Conservation (phyloP, 805 yeast genomes). For the Pichia eremophila region DNA sequence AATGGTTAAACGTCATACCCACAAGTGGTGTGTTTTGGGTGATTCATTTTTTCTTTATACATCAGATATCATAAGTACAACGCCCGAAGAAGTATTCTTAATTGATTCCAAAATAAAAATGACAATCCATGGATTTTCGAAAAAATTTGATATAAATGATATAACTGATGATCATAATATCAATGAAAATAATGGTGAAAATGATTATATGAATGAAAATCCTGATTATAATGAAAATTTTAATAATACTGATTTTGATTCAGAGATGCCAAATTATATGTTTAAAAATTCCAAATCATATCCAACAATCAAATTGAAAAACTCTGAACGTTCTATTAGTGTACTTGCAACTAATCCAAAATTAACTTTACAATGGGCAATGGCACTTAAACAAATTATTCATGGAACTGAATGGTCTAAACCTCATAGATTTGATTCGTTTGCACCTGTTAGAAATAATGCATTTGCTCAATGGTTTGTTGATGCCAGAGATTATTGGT, state of each 20-base stretch:
- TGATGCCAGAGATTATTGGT: constrained; percentile 84
- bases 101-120: constrained; percentile 58
- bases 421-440: constrained; percentile 71
- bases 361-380: constrained; percentile 65
- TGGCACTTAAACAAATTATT: constrained; percentile 62
- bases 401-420: constrained; percentile 63
- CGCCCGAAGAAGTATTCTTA: constrained; percentile 83
- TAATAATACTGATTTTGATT: constrained; percentile 19
- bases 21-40: constrained; percentile 86
- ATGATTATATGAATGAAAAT: constrained; percentile 5
- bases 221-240: constrained; percentile 4
- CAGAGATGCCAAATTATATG: constrained; percentile 24
- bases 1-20: constrained; percentile 84
- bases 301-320: constrained; percentile 56
- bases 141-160: constrained; percentile 1
- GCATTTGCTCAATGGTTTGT: constrained; percentile 95
- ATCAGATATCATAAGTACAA: constrained; percentile 75
- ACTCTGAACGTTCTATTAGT: constrained; percentile 69
- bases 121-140: constrained; percentile 28
- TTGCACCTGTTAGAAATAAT: constrained; percentile 82
- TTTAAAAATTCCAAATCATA: constrained; percentile 32
- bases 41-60: constrained; percentile 80
- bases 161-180: constrained; percentile 12
- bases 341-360: constrained; percentile 58
- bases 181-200: constrained; percentile 4